These are phyloP conservation scores for Cytospora mali DNA, from an alignment of 2,329 filamentous ascomycete genomes.

Conservation along the genomic window DNA sequence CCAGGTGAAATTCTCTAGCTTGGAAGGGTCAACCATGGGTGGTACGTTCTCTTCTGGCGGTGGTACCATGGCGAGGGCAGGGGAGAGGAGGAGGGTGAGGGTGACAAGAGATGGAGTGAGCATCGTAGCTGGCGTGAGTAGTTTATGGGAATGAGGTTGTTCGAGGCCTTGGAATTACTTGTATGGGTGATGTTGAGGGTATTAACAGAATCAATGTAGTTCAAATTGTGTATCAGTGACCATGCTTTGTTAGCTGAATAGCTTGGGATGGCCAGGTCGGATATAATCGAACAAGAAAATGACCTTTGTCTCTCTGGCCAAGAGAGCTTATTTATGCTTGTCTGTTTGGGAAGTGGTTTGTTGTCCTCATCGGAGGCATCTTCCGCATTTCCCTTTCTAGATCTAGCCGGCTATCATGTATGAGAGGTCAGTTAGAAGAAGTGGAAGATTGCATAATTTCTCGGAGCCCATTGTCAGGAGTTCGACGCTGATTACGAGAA, in stretches of 20 bases:
- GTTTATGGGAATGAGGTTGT: background rate
- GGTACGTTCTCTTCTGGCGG: conserved; percentile 30
- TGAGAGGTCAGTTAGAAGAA: too few species aligned
- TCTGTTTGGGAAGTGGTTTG: conserved; percentile 29
- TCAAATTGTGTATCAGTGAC: too few species aligned
- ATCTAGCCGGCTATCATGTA: background rate
- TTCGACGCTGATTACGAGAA: too few species aligned
- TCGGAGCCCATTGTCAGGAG: too few species aligned
- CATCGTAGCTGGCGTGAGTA: conserved; percentile 1
- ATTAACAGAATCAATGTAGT: conserved; percentile 23
- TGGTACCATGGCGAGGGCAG: conserved; percentile 30
- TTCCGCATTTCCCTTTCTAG: conserved; percentile 36
- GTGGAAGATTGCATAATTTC: too few species aligned
- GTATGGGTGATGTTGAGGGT: background rate
- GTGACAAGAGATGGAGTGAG: conserved; percentile 15
- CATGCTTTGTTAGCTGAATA: background rate
- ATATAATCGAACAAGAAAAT: conserved; percentile 3
- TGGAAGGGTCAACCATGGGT: conserved; percentile 38
- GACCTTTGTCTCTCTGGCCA: background rate
- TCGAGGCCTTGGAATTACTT: background rate
- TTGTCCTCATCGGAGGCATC: conserved; percentile 39
- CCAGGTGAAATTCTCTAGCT: conserved; percentile 46
- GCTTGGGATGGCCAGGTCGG: background rate
- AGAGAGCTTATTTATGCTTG: conserved; percentile 2
- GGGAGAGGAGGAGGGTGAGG: conserved; percentile 33